Evolutionary conservation across 345 rosid genomes (phyloP).

Genomic region (Luvunga scandens): DNA sequence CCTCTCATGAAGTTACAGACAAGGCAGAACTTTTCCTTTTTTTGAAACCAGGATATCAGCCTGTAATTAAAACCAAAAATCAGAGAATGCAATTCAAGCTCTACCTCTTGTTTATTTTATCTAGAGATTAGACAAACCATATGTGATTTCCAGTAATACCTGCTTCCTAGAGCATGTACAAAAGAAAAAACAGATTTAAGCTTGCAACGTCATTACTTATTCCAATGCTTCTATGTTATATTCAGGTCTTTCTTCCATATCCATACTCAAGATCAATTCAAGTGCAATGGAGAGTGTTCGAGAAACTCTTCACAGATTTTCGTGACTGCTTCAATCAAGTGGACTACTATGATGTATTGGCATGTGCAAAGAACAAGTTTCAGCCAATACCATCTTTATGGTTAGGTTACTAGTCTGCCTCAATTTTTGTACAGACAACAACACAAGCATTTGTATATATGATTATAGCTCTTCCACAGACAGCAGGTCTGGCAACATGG

Average conservation of each 20-base stretch:
- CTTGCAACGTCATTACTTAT: not conserved
- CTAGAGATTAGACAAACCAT: not conserved
- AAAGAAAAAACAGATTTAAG: not conserved
- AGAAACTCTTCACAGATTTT: slow-evolving; percentile 81
- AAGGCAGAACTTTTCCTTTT: not conserved
- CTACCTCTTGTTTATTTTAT: not conserved
- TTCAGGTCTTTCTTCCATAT: slow-evolving; percentile 77
- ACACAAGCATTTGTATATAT: slow-evolving; percentile 6
- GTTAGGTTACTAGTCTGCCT: slow-evolving; percentile 55
- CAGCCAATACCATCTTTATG: slow-evolving; percentile 72
- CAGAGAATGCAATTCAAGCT: not conserved
- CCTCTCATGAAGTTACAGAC: not conserved
- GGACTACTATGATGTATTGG: slow-evolving; percentile 65
- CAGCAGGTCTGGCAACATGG: not conserved
- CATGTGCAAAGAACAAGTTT: slow-evolving; percentile 74
- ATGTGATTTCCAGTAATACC: not conserved
- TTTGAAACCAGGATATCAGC: not conserved
- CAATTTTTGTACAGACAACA: not conserved
- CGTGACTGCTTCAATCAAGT: slow-evolving; percentile 62
- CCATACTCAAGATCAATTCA: slow-evolving; percentile 69
- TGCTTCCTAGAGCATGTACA: not conserved
- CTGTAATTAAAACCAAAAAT: not conserved
- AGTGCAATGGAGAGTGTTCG: slow-evolving; percentile 77
- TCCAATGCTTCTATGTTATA: not conserved
- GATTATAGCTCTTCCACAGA: not conserved